Evolutionary conservation across 2,329 filamentous ascomycete genomes (phyloP).

Genomic region (Colletotrichum liriopes): DNA sequence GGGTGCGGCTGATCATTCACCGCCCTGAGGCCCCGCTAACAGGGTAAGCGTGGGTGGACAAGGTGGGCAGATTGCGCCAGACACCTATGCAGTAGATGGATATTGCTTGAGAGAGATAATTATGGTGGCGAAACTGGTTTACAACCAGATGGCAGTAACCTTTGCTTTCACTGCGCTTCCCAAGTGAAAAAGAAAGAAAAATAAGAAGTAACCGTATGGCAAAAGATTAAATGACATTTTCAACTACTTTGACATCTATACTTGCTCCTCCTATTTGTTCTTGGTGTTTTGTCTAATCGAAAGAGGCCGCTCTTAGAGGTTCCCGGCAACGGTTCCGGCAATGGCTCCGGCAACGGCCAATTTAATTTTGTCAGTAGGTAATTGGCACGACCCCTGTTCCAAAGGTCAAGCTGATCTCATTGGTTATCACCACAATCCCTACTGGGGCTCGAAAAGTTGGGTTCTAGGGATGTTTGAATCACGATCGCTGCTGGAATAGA

Average conservation of each 20-base stretch:
- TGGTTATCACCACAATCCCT: neutral
- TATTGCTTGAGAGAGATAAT: too few species aligned
- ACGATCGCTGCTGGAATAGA: neutral
- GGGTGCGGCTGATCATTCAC: too few species aligned
- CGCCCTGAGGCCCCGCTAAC: too few species aligned
- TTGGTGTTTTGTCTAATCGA: neutral
- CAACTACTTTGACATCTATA: neutral
- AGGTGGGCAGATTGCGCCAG: too few species aligned
- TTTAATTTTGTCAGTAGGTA: neutral
- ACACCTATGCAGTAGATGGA: too few species aligned
- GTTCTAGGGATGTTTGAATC: neutral
- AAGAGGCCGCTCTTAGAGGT: neutral
- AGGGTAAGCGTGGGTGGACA: too few species aligned
- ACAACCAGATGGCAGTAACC: too few species aligned
- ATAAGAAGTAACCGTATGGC: neutral
- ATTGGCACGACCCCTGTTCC: neutral
- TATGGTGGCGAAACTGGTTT: too few species aligned
- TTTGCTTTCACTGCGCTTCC: too few species aligned
- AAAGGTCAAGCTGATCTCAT: too few species aligned
- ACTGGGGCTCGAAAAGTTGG: neutral
- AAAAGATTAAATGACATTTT: neutral
- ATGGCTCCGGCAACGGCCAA: neutral
- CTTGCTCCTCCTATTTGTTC: neutral
- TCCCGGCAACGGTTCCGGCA: too few species aligned
- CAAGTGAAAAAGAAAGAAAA: too few species aligned